Base-by-base conservation (phyloP, 2,329 filamentous ascomycete species). In the Verticillium klebahnii region DNA sequence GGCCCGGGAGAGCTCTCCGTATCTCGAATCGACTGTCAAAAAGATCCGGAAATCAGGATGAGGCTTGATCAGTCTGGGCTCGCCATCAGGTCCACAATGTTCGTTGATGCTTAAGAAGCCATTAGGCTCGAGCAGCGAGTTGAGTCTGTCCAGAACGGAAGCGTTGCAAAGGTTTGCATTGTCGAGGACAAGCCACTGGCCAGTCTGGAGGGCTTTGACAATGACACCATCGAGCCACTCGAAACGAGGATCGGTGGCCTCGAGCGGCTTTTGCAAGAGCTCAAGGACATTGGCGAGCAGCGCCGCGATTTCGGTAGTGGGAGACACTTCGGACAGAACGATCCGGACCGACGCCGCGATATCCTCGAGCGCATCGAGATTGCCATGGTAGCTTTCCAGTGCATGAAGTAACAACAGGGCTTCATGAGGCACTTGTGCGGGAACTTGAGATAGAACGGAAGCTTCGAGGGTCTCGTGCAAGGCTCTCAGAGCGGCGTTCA, bases 91-190 rank as follows among this genome's bases (percentile, higher is more conserved):
- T 14, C 88, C 91, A 61, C 91, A 92, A 72, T 98, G 93, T 73
- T 99, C 95, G 69, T 97, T 98, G 72, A 99, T 90, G 68, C 91
- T 92, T 25, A 99, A 79, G 65, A 87, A 88, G 1, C 95, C 95
- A 69, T 93, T 89, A 0, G 93, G 93, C 72, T 99, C 95, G 8
- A 98, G 88, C 9, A 99, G 79, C 0, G 95, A 98, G 73, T 99
- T 99, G 59, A 99, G 80, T 64, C 96, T 86, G 75, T 99, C 95
- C 11, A 99, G 83, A 1, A 99, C 95, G 7, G 94, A 97, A 29
- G 94, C 90, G 70, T 90, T 97, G 78, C 96, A 99, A 62, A 99
- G 84, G 70, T 99, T 99, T 63, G 96, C 95, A 74, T 99, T 97
- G 75, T 99, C 95, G 25, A 99, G 86, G 12, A 99, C 89, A 19